Conservation (phyloP, 2,329 filamentous ascomycete genomes). For the Trichoderma sp. region DNA sequence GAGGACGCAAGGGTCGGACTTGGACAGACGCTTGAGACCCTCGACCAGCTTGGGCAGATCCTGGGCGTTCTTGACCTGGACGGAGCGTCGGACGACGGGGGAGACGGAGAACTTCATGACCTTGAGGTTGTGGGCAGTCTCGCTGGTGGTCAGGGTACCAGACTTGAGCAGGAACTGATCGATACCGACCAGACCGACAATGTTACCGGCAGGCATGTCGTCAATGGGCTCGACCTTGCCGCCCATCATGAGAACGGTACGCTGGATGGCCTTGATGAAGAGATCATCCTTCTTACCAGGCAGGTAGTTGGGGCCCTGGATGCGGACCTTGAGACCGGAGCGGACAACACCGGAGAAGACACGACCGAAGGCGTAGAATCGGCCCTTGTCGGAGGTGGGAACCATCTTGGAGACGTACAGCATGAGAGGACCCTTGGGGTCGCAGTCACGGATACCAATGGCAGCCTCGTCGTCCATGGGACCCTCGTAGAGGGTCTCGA, state of each 20-base stretch:
- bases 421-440: slow-evolving; percentile 98
- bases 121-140: slow-evolving; percentile 99
- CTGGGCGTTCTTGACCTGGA: slow-evolving; percentile 99
- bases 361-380: slow-evolving; percentile 99
- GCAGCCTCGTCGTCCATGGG: slow-evolving; percentile 87
- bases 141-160: slow-evolving; percentile 95
- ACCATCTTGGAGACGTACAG: slow-evolving; percentile 99
- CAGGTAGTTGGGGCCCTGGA: slow-evolving; percentile 98
- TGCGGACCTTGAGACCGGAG: slow-evolving; percentile 99
- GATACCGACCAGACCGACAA: slow-evolving; percentile 98
- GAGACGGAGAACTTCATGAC: slow-evolving; percentile 99
- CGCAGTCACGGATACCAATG: slow-evolving; percentile 97
- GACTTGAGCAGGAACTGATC: slow-evolving; percentile 99
- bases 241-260: slow-evolving; percentile 99
- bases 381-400: slow-evolving; percentile 98
- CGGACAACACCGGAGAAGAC: slow-evolving; percentile 98
- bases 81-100: slow-evolving; percentile 96
- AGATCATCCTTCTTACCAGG: slow-evolving; percentile 99
- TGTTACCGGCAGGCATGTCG: slow-evolving; percentile 99
- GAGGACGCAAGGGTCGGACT: slow-evolving; percentile 98
- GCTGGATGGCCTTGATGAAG: slow-evolving; percentile 99
- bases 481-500: slow-evolving; percentile 98
- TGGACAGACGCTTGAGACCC: slow-evolving; percentile 99
- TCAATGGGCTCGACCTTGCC: slow-evolving; percentile 98
- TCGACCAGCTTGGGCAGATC: slow-evolving; percentile 99